phyloP scores from a whole-genome alignment of 1,284 basidiomycete genomes.

The Apiotrichum brassicae region DNA sequence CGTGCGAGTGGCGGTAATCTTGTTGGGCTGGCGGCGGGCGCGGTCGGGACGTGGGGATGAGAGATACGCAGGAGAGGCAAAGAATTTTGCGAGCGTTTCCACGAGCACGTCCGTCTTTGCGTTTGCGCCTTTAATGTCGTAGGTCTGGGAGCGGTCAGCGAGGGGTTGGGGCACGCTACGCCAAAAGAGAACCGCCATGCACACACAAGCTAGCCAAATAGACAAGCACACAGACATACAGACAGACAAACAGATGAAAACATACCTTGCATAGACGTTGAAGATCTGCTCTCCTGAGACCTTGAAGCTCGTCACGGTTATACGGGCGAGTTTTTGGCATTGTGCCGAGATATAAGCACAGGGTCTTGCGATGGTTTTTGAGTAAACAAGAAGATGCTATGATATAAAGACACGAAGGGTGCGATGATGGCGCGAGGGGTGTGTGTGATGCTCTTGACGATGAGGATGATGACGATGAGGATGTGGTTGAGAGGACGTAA shows the following conservation, averaged over 20 bases:
- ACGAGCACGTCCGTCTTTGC: slow-evolving; percentile 31
- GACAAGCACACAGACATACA: background rate
- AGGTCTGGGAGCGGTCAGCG: slow-evolving; percentile 21
- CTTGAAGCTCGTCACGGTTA: slow-evolving; percentile 35
- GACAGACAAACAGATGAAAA: background rate
- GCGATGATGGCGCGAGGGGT: no score
- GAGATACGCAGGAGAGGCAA: slow-evolving; percentile 24
- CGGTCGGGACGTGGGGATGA: slow-evolving; percentile 1
- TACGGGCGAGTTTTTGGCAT: slow-evolving; percentile 33
- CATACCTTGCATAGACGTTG: slow-evolving; percentile 41
- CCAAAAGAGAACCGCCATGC: no score
- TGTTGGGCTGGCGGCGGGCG: background rate
- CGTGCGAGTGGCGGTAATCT: background rate
- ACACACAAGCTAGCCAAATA: no score
- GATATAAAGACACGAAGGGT: no score
- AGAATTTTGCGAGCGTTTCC: slow-evolving; percentile 28
- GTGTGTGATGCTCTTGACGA: no score
- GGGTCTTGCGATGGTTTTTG: background rate
- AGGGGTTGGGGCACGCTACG: background rate
- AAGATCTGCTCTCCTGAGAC: slow-evolving; percentile 33
- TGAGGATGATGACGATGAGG: no score
- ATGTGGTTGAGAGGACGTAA: no score
- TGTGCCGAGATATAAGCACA: no score
- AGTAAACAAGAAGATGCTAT: no score
- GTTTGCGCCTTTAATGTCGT: slow-evolving; percentile 42